phyloP scores from a whole-genome alignment of 1,284 basidiomycete genomes.

The Cryptococcus hybrid region DNA sequence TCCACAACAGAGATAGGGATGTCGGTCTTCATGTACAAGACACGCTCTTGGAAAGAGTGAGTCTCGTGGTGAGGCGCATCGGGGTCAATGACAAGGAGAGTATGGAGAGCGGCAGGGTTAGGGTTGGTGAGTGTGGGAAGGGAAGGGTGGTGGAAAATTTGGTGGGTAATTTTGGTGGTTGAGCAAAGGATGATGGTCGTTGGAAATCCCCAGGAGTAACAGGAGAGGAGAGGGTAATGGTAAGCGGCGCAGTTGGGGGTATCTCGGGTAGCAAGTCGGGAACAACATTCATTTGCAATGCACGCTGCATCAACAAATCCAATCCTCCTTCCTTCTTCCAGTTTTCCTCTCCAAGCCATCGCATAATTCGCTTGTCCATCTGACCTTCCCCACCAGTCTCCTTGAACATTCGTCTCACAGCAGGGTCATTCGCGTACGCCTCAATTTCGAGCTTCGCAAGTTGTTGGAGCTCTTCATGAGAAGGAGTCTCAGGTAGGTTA shows the following conservation, averaged over 20 bases:
- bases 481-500: conserved; percentile 6
- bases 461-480: conserved; percentile 9
- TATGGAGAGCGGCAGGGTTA: conserved; percentile 71
- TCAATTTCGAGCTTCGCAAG: conserved; percentile 39
- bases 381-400: conserved; percentile 42
- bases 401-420: conserved; percentile 31
- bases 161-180: conserved; percentile 18
- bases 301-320: conserved; percentile 86
- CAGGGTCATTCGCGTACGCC: conserved; percentile 44
- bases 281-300: conserved; percentile 83
- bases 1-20: conserved; percentile 68
- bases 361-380: conserved; percentile 62
- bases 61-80: conserved; percentile 75
- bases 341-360: conserved; percentile 74
- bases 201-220: conserved; percentile 72
- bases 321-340: conserved; percentile 83
- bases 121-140: conserved; percentile 57
- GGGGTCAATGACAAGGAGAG: conserved; percentile 81
- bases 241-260: conserved; percentile 56
- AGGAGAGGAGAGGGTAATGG: conserved; percentile 40
- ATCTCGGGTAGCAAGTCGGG: conserved; percentile 79
- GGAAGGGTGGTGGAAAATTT: conserved; percentile 31
- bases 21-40: conserved; percentile 90
- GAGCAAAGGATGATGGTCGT: conserved; percentile 56
- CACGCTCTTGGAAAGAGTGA: conserved; percentile 65